phyloP scores from a whole-genome alignment of 2,329 filamentous ascomycete species.

The Lecanoromycetidae sp. region DNA sequence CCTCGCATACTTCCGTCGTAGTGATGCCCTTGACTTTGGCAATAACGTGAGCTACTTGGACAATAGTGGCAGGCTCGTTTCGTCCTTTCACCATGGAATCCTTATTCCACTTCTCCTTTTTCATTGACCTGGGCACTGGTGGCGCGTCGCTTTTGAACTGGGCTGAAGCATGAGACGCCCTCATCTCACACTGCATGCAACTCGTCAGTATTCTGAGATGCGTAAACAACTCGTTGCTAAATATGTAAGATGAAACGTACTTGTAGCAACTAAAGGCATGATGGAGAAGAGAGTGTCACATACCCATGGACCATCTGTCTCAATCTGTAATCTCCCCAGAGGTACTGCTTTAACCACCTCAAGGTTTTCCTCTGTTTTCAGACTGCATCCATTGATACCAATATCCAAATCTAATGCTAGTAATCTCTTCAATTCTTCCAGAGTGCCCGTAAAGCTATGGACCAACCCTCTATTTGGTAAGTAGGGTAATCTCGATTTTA shows the following conservation, averaged over 20 bases:
- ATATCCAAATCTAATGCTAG: constrained; percentile 74
- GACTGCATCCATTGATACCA: constrained; percentile 90
- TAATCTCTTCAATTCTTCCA: constrained; percentile 70
- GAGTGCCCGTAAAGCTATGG: constrained; percentile 85
- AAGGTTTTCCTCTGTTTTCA: constrained; percentile 89
- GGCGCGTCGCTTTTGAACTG: constrained; percentile 59
- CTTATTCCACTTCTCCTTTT: constrained; percentile 89
- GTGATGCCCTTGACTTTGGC: constrained; percentile 70
- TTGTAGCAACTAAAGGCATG: constrained; percentile 9
- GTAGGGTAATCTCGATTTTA: constrained; percentile 50
- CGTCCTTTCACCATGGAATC: constrained; percentile 86
- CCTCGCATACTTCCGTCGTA: constrained; percentile 74
- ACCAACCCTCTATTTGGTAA: constrained; percentile 71
- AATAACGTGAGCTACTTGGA: constrained; percentile 75
- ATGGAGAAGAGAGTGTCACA: constrained; percentile 23
- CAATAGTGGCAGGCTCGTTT: constrained; percentile 84
- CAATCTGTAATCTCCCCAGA: constrained; percentile 73
- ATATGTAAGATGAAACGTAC: too few species aligned
- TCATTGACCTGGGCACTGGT: constrained; percentile 66
- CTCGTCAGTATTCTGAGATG: constrained; percentile 27
- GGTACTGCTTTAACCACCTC: constrained; percentile 69
- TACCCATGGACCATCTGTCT: constrained; percentile 86
- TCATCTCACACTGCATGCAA: constrained; percentile 59
- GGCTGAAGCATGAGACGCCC: constrained; percentile 74
- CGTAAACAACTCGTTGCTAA: too few species aligned